These are phyloP conservation scores for Stenogyne calaminthoides DNA, from an alignment of 305 asterid genomes.

Conservation along the genomic window DNA sequence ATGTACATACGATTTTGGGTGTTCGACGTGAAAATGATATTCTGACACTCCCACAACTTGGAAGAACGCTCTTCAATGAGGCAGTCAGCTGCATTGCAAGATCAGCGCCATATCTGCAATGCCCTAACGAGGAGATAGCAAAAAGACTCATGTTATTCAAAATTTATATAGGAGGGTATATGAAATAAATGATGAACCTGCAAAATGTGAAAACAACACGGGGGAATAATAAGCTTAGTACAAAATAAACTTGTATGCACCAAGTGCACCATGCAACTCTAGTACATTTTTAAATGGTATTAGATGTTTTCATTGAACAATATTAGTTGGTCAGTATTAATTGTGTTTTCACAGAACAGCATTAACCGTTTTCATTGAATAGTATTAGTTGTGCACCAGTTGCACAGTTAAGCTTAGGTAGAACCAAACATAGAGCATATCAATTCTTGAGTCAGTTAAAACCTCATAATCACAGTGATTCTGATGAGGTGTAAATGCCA, in stretches of 20 bases:
- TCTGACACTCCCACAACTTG: constrained; percentile 80
- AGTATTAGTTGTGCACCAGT: no score
- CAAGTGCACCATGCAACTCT: no score
- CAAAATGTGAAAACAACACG: background rate
- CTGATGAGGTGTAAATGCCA: constrained; percentile 10
- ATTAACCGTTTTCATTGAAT: no score
- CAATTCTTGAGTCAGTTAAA: background rate
- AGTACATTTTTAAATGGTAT: no score
- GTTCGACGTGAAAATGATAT: constrained; percentile 91
- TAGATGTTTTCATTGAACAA: no score
- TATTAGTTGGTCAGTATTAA: no score
- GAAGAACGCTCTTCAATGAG: constrained; percentile 58
- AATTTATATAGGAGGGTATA: background rate
- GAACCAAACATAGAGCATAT: background rate
- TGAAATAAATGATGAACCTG: background rate
- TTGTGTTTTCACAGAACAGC: no score
- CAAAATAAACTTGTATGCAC: no score
- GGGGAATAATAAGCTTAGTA: background rate
- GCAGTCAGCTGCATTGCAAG: constrained; percentile 68
- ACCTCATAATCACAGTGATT: background rate
- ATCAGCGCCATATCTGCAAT: constrained; percentile 77
- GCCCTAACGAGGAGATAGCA: constrained; percentile 43
- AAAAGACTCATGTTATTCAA: background rate
- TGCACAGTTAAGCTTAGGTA: background rate
- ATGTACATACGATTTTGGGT: constrained; percentile 57